These are phyloP conservation scores for Nadsonia commutata DNA, from an alignment of 1,139 yeast genomes.

Conservation along the genomic window DNA sequence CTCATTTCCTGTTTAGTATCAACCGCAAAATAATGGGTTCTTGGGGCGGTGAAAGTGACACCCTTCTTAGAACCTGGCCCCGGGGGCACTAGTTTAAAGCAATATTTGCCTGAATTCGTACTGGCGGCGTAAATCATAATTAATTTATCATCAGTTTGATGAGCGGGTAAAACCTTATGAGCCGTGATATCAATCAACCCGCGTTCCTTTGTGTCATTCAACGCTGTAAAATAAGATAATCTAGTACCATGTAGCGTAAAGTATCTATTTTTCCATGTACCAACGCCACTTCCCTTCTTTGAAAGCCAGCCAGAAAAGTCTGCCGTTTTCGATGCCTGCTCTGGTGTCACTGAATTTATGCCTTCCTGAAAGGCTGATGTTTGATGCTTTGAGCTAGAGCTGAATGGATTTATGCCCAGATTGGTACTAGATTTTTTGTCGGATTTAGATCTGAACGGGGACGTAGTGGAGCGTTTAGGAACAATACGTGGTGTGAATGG, in stretches of 20 bases:
- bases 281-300: conserved; percentile 70
- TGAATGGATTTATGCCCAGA: conserved; percentile 3
- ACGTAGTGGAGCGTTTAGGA: conserved; percentile 5
- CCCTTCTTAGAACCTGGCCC: conserved; percentile 96
- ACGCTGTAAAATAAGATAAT: conserved; percentile 70
- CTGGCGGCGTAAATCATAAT: conserved; percentile 83
- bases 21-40: conserved; percentile 90
- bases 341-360: conserved; percentile 58
- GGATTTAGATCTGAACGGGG: conserved; percentile 7
- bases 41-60: conserved; percentile 89
- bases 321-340: conserved; percentile 64
- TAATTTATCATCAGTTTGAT: conserved; percentile 58
- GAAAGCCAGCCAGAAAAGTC: conserved; percentile 91
- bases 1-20: conserved; percentile 86
- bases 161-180: conserved; percentile 73
- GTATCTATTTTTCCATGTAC: conserved; percentile 82
- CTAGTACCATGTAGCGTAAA: conserved; percentile 89
- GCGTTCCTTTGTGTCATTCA: conserved; percentile 69
- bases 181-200: conserved; percentile 94
- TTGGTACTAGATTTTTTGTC: conserved; percentile 4
- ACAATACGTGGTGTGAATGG: background rate
- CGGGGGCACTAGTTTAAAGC: conserved; percentile 90
- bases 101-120: conserved; percentile 82
- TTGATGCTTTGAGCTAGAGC: conserved; percentile 22
- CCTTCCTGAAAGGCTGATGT: conserved; percentile 95